Conservation (phyloP, 2,329 filamentous ascomycete species). For the Teratosphaeria gauchensis region DNA sequence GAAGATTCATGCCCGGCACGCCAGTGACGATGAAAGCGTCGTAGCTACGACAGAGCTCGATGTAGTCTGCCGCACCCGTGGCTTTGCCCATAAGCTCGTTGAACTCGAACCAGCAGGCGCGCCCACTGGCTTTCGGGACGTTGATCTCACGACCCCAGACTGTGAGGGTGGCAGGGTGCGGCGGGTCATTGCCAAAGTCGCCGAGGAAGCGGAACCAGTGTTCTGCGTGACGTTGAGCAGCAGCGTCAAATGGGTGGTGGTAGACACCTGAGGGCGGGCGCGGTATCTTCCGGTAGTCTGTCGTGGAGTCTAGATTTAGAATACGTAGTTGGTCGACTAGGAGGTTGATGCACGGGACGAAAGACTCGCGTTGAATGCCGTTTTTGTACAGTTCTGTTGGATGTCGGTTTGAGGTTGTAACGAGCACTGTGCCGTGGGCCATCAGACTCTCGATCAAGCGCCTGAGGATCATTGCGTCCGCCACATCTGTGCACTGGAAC, state of each 20-base stretch:
- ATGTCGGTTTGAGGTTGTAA: constrained; percentile 95
- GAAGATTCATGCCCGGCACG: constrained; percentile 82
- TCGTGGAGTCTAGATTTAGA: constrained; percentile 88
- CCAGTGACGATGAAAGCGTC: constrained; percentile 88
- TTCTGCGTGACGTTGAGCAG: constrained; percentile 70
- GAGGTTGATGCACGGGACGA: constrained; percentile 88
- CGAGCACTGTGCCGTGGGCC: constrained; percentile 91
- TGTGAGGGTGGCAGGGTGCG: constrained; percentile 66
- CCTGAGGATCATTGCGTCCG: constrained; percentile 94
- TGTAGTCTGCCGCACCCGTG: constrained; percentile 87
- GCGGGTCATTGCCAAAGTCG: constrained; percentile 64
- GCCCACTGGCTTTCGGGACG: constrained; percentile 79
- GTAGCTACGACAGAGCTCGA: constrained; percentile 83
- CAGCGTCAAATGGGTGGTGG: constrained; percentile 72
- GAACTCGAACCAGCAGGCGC: constrained; percentile 84
- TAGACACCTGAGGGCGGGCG: constrained; percentile 89
- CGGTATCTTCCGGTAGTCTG: constrained; percentile 95
- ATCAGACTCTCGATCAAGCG: constrained; percentile 80
- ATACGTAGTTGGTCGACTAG: constrained; percentile 76
- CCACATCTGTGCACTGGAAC: constrained; percentile 97
- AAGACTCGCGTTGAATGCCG: constrained; percentile 89
- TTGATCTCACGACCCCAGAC: constrained; percentile 90
- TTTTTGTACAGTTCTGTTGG: constrained; percentile 97
- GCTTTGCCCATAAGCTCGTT: constrained; percentile 81
- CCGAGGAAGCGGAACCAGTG: constrained; percentile 96